Percentiles rank a stretch among this genome's conserved stretches.
Conservation (phyloP, 176 grass and related monocot species). For the Secale cereale region DNA sequence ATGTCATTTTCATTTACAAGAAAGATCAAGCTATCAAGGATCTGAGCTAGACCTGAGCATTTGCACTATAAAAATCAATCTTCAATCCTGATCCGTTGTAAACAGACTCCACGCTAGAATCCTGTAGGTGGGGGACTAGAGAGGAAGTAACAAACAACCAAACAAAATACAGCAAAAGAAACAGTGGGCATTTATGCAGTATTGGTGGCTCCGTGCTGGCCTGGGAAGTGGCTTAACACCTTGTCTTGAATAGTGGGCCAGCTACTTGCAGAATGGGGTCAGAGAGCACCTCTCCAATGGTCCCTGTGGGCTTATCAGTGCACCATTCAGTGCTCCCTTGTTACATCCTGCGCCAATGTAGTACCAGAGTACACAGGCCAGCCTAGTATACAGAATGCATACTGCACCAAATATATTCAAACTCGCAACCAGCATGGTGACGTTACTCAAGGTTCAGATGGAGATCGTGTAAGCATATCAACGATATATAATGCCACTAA, state of each 20-base stretch:
- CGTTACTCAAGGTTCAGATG: conserved; percentile 11
- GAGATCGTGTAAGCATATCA: not conserved
- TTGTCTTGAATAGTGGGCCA: conserved; percentile 64
- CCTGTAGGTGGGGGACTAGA: conserved; percentile 26
- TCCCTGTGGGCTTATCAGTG: conserved; percentile 38
- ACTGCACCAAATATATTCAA: not conserved
- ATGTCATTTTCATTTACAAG: conserved; percentile 14
- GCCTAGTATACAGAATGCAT: conserved; percentile 37
- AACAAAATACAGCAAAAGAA: conserved; percentile 47
- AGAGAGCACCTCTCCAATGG: conserved; percentile 47
- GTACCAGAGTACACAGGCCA: conserved; percentile 40
- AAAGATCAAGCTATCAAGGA: conserved; percentile 12
- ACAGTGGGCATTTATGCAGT: conserved; percentile 52
- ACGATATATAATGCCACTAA: not conserved
- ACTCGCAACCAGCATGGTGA: not conserved
- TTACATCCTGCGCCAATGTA: conserved; percentile 46
- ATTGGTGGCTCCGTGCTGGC: conserved; percentile 48
- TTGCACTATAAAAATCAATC: conserved; percentile 25
- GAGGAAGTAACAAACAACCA: conserved; percentile 22
- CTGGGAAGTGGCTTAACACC: conserved; percentile 54
- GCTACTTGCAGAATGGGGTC: conserved; percentile 35
- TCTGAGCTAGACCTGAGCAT: conserved; percentile 31
- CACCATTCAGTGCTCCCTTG: conserved; percentile 49
- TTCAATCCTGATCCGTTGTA: conserved; percentile 11
- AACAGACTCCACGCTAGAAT: conserved; percentile 34